Percentiles rank a stretch among this genome's conserved stretches.
These are phyloP conservation scores for Xylaria hypoxylon DNA, from an alignment of 2,329 filamentous ascomycete genomes.

Conservation along the genomic window DNA sequence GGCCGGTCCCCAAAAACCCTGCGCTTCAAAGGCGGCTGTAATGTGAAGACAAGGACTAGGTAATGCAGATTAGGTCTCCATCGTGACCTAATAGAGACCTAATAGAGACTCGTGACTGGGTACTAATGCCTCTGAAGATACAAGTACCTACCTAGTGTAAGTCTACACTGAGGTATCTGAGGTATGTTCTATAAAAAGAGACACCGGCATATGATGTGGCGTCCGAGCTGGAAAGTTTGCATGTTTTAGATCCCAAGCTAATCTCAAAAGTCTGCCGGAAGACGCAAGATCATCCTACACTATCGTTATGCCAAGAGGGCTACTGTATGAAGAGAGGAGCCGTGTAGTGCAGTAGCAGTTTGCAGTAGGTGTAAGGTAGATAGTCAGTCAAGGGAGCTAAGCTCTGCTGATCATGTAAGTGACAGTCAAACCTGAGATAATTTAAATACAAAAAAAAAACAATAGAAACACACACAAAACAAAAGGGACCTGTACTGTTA, in stretches of 20 bases:
- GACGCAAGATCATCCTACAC: not conserved
- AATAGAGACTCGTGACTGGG: not conserved
- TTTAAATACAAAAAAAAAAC: no score
- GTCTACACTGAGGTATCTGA: no score
- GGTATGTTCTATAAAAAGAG: slow-evolving; percentile 31
- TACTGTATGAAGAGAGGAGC: not conserved
- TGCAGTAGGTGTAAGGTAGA: no score
- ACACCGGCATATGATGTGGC: slow-evolving; percentile 35
- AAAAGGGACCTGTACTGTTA: no score
- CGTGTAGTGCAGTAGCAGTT: no score
- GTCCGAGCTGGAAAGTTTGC: slow-evolving; percentile 19
- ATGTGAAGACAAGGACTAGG: not conserved
- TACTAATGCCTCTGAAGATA: not conserved
- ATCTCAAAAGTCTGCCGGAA: slow-evolving; percentile 16
- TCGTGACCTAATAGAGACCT: slow-evolving; percentile 3
- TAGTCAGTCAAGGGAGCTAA: no score
- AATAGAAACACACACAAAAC: no score
- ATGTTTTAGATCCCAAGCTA: slow-evolving; percentile 18
- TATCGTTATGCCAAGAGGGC: not conserved
- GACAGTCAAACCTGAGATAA: no score
- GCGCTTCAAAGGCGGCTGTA: not conserved
- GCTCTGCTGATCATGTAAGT: no score
- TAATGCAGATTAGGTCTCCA: not conserved
- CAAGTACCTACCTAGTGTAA: not conserved
- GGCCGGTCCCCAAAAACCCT: not conserved